These are phyloP conservation scores for Tylopilus subfusipes DNA, from an alignment of 768 basidiomycete species.

Conservation along the genomic window DNA sequence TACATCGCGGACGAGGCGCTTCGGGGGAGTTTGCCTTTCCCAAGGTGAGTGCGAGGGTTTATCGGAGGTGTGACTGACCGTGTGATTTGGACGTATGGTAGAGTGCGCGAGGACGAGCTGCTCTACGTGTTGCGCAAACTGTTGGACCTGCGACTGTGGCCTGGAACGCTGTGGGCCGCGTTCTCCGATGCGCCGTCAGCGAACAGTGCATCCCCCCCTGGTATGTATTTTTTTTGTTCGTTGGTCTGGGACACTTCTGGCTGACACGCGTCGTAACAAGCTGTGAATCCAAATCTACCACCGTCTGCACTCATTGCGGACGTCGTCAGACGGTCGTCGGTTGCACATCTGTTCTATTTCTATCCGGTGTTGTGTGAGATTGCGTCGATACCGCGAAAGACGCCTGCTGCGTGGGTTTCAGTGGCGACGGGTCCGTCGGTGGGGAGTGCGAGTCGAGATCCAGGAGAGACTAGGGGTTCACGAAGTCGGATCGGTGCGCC, in stretches of 20 bases:
- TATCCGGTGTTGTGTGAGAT: constrained; percentile 79
- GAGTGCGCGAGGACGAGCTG: constrained; percentile 85
- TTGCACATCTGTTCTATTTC: constrained; percentile 87
- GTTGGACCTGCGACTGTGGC: constrained; percentile 66
- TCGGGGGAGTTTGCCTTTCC: constrained; percentile 86
- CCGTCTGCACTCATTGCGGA: constrained; percentile 62
- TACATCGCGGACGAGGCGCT: constrained; percentile 84
- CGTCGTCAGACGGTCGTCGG: constrained; percentile 67
- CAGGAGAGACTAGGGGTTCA: constrained; percentile 3
- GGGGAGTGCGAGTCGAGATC: constrained; percentile 6
- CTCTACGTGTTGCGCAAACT: constrained; percentile 80
- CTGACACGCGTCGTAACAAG: constrained; percentile 9
- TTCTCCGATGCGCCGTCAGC: constrained; percentile 61
- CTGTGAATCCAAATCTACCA: constrained; percentile 42
- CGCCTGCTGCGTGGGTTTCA: constrained; percentile 64
- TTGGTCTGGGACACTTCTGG: not conserved
- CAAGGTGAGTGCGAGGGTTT: constrained; percentile 49
- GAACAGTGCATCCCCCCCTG: constrained; percentile 52
- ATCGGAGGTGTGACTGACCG: not conserved
- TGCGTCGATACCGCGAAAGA: constrained; percentile 62
- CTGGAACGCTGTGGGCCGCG: constrained; percentile 75
- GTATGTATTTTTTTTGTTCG: constrained; percentile 39
- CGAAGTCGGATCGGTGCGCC: constrained; percentile 22
- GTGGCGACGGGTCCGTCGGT: constrained; percentile 13
- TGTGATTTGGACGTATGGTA: constrained; percentile 25